phyloP scores from a whole-genome alignment of 768 basidiomycete species.

The Pholiota conissans region DNA sequence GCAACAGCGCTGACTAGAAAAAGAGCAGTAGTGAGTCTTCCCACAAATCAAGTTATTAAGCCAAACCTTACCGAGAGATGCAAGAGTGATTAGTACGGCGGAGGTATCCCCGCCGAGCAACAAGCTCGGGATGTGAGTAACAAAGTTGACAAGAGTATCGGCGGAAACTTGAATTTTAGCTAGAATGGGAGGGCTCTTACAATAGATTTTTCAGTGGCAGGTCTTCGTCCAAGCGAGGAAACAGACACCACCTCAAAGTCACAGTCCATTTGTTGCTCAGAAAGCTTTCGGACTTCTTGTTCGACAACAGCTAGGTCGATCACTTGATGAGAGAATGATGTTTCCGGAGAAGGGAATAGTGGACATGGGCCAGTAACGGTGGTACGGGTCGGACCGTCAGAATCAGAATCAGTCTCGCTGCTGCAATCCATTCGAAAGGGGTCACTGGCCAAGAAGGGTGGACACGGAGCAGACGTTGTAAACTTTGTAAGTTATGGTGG shows the following conservation, averaged over 20 bases:
- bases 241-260: not conserved
- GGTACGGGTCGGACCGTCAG: too few relatives aligned
- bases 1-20: slow-evolving; percentile 11
- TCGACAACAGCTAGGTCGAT: slow-evolving; percentile 3
- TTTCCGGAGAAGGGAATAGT: too few relatives aligned
- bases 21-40: not conserved
- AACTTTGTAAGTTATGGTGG: too few relatives aligned
- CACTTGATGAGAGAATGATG: not conserved
- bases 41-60: not conserved
- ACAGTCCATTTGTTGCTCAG: not conserved
- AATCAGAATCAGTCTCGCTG: slow-evolving; percentile 58
- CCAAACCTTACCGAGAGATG: slow-evolving; percentile 6
- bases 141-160: slow-evolving; percentile 13
- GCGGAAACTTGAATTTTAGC: slow-evolving; percentile 8
- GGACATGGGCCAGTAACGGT: too few relatives aligned
- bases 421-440: slow-evolving; percentile 11
- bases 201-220: not conserved
- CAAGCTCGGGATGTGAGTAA: slow-evolving; percentile 2
- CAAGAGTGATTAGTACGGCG: not conserved
- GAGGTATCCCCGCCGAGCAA: not conserved
- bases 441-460: not conserved
- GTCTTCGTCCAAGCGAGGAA: not conserved
- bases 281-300: slow-evolving; percentile 7
- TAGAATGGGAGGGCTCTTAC: not conserved
- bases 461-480: too few relatives aligned